Conservation (phyloP, 1,284 basidiomycete species). For the Ganoderma meredithae region DNA sequence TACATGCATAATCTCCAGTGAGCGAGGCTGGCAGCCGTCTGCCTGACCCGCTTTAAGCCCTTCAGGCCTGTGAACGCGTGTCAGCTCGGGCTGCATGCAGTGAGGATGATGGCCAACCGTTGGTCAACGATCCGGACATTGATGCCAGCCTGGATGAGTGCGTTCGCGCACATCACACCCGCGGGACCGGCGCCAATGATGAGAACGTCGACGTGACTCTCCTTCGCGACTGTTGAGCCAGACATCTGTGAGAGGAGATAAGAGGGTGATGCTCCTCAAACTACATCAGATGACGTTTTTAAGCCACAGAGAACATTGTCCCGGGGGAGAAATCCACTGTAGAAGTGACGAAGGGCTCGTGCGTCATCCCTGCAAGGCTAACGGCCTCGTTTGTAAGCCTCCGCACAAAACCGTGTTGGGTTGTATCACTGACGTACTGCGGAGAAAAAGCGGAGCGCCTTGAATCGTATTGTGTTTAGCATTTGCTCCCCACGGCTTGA, state of each 20-base stretch:
- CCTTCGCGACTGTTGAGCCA: not conserved
- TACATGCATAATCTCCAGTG: conserved; percentile 80
- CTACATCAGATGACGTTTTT: not conserved
- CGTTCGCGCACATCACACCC: conserved; percentile 70
- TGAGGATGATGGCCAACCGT: conserved; percentile 47
- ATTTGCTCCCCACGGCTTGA: not conserved
- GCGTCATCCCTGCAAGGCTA: not conserved
- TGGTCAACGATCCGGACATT: conserved; percentile 73
- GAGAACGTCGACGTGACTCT: conserved; percentile 57
- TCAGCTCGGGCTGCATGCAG: too few species aligned
- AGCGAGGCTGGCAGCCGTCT: conserved; percentile 81
- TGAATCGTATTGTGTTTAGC: not conserved
- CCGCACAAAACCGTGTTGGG: not conserved
- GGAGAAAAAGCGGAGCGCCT: not conserved
- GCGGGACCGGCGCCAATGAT: conserved; percentile 67
- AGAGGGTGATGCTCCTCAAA: not conserved
- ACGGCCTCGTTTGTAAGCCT: not conserved
- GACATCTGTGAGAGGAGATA: not conserved
- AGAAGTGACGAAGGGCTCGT: not conserved
- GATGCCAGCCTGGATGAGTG: conserved; percentile 64
- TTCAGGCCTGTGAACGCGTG: conserved; percentile 48
- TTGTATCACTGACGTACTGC: not conserved
- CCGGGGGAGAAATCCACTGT: not conserved
- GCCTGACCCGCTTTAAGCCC: conserved; percentile 76
- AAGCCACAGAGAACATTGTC: not conserved